A percentile compares a stretch with the other conserved stretches of the same genome.
These are phyloP conservation scores for Cetradonia linearis DNA, from an alignment of 495 filamentous ascomycete genomes.

Conservation along the genomic window DNA sequence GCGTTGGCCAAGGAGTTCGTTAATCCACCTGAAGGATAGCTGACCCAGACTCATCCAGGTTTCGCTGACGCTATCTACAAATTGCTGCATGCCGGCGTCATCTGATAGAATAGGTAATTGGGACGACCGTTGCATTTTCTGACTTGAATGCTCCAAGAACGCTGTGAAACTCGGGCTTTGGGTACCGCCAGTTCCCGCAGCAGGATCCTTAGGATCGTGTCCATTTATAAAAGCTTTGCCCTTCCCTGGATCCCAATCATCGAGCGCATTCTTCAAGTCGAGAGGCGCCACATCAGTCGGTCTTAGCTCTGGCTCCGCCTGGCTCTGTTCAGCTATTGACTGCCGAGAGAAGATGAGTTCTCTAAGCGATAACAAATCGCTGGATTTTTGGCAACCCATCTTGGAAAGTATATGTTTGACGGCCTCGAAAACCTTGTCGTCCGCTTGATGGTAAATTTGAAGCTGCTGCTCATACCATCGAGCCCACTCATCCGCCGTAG, in stretches of 20 bases:
- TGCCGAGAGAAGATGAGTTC: conserved; percentile 24
- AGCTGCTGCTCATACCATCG: conserved; percentile 64
- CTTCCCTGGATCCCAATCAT: conserved; percentile 50
- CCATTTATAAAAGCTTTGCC: conserved; percentile 45
- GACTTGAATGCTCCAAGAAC: conserved; percentile 70
- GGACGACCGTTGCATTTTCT: conserved; percentile 42
- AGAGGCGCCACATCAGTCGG: conserved; percentile 32
- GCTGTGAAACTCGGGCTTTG: conserved; percentile 54
- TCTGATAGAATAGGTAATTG: conserved; percentile 46
- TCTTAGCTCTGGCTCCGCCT: conserved; percentile 13
- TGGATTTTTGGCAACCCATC: conserved; percentile 48
- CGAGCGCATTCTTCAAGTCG: conserved; percentile 46
- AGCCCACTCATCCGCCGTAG: conserved; percentile 49
- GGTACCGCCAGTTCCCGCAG: conserved; percentile 39
- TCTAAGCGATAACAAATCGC: conserved; percentile 35
- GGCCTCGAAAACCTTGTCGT: conserved; percentile 65
- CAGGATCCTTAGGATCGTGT: conserved; percentile 42
- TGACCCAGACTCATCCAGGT: conserved; percentile 52
- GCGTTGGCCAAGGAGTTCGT: conserved; percentile 32
- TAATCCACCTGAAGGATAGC: conserved; percentile 54
- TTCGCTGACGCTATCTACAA: conserved; percentile 41
- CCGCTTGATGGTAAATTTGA: conserved; percentile 55
- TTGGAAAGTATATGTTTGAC: conserved; percentile 56
- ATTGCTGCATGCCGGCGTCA: conserved; percentile 45
- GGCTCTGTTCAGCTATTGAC: conserved; percentile 13